Conservation (phyloP, 495 filamentous ascomycete genomes). For the Neurospora sp. region DNA sequence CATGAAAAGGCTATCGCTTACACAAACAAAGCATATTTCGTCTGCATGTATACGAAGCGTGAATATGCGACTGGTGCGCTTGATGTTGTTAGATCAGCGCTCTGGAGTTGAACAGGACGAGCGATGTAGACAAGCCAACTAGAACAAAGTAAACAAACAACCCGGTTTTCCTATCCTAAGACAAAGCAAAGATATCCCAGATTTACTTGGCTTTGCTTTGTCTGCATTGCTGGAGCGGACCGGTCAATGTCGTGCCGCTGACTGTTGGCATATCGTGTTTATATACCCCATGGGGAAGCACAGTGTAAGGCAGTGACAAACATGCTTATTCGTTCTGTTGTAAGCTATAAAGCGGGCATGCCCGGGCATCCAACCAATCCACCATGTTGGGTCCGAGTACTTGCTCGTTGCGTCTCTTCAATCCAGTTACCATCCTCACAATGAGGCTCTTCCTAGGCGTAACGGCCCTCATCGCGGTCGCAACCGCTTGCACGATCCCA, state of each 20-base stretch:
- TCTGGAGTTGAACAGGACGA: not conserved
- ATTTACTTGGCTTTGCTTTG: not conserved
- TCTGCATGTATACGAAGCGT: not conserved
- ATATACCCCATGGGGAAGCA: not conserved
- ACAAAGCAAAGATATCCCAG: not conserved
- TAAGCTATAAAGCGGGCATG: not conserved
- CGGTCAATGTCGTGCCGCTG: not conserved
- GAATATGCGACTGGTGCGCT: not conserved
- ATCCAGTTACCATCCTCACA: not conserved
- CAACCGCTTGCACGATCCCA: slow-evolving; percentile 30
- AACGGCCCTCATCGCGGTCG: slow-evolving; percentile 18
- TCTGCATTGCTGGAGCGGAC: not conserved
- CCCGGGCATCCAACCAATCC: not conserved
- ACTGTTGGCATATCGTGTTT: not conserved
- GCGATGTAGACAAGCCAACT: not conserved
- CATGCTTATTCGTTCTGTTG: not conserved
- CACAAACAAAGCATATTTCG: not conserved
- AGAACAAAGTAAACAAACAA: not conserved
- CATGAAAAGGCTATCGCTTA: not conserved
- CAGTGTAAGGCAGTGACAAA: not conserved
- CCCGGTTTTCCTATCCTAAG: not conserved
- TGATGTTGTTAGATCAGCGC: not conserved
- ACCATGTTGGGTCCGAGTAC: not conserved
- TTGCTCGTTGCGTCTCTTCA: not conserved
- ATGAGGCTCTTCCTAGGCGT: not conserved